Percentiles rank a stretch among this genome's conserved stretches.
These are phyloP conservation scores for Eucalyptus curtisii DNA, from an alignment of 345 rosid species.

Conservation along the genomic window DNA sequence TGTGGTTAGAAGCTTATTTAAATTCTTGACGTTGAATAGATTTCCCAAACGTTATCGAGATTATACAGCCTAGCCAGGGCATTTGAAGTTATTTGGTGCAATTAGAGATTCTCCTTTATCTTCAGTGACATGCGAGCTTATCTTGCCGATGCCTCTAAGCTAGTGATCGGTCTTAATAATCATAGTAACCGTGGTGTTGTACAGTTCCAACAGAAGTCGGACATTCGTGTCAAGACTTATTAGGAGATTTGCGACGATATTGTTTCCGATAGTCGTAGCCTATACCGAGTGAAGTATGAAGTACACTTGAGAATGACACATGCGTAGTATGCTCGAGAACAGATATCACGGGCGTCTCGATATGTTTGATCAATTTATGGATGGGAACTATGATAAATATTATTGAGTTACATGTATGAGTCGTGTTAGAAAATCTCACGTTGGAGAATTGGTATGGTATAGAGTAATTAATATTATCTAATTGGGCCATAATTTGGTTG, in stretches of 20 bases:
- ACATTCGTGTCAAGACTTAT: not conserved
- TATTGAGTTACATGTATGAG: accelerated
- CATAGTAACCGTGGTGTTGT: accelerated
- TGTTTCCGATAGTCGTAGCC: not conserved
- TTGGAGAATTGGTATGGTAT: accelerated
- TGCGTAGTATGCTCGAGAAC: accelerated
- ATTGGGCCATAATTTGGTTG: no score
- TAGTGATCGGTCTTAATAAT: no score
- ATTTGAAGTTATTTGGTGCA: no score
- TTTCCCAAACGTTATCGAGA: not conserved
- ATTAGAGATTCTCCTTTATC: not conserved
- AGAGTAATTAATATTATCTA: no score
- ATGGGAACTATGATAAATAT: no score
- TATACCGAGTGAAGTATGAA: not conserved
- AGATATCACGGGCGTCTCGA: accelerated
- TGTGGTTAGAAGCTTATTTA: not conserved
- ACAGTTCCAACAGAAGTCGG: not conserved
- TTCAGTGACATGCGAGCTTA: not conserved
- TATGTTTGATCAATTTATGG: no score
- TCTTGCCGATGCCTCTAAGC: not conserved
- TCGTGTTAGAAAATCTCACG: no score
- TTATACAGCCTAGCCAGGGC: not conserved
- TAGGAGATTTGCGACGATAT: not conserved
- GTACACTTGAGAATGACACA: not conserved
- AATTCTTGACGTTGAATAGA: accelerated